These are phyloP conservation scores for Gyrodon lividus DNA, from an alignment of 768 basidiomycete genomes.

Conservation along the genomic window DNA sequence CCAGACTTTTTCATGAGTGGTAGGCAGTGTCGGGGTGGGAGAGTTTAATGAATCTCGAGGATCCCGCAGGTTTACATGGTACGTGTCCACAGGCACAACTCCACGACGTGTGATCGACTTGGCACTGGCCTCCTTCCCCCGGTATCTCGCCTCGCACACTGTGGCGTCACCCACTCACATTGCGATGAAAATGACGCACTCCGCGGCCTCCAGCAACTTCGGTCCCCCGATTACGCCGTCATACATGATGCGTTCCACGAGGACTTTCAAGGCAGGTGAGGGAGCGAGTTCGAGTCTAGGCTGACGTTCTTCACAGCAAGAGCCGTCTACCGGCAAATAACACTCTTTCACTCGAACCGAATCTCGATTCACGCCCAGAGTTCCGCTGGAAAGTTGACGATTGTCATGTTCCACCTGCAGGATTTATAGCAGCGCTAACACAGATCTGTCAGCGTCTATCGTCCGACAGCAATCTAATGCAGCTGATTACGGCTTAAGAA, in stretches of 20 bases:
- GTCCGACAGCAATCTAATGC: too few species aligned
- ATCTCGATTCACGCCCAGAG: too few species aligned
- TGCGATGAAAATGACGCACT: constrained; percentile 8
- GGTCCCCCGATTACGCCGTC: constrained; percentile 3
- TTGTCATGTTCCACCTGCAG: too few species aligned
- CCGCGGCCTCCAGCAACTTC: background rate
- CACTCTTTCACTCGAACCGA: too few species aligned
- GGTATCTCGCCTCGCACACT: background rate
- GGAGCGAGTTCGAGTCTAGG: background rate
- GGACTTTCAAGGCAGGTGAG: background rate
- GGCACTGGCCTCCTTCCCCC: constrained; percentile 1
- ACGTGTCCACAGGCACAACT: background rate
- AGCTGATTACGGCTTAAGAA: too few species aligned
- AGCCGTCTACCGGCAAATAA: too few species aligned
- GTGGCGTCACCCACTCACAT: constrained; percentile 1
- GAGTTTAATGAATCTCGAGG: too few species aligned
- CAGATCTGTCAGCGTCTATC: too few species aligned
- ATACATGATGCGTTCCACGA: background rate
- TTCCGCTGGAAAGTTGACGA: too few species aligned
- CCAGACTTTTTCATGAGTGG: background rate
- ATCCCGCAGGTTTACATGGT: constrained; percentile 3
- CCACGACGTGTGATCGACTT: background rate
- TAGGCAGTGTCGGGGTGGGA: background rate
- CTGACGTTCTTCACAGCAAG: too few species aligned
- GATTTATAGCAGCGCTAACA: too few species aligned